Base-by-base conservation (phyloP, 495 filamentous ascomycete genomes). In the Penicillium salamii region DNA sequence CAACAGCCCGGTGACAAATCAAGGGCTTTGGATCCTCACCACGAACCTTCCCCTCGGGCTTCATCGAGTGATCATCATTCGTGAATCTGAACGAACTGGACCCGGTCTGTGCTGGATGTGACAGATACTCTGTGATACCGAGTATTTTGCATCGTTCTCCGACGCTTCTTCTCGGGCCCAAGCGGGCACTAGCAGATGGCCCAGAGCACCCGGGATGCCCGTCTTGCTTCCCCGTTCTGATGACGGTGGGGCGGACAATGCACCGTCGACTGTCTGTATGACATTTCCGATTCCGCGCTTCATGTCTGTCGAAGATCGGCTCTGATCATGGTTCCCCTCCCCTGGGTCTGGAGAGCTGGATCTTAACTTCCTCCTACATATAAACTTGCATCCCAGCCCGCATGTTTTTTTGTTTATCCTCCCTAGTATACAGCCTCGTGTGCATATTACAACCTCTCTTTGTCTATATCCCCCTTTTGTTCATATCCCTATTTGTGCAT, bases 1-100 rank as follows among this genome's bases (percentile, higher is more conserved):
- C 67, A 64, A 44, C 53, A 58, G 35, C 24, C 36, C 43, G 67
- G 65, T 65, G 67, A 71, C 70, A 71, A 74, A 71, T 74, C 60
- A 68, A 63, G 58, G 51, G 54, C 55, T 49, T 40, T 46, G 41
- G 57, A 68, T 67, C 50, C 47, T 46, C 58, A 29, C 43, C 38
- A 12, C 34, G 50, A 50, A 57, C 49, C 55, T 52, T 7, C 12
- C 42, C 26, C 46, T 52, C 42, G 57, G 62, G 51, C 54, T 51
- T 29, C 45, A 61, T 68, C 58, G 54, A 18, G 31, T 8, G 21
- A 40, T 23, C 28, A 39, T 71, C 53, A 71, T 70, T 71, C 61
- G 70, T 44, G 12, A 54, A 70, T 70, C 70, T 43, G 7, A 20
- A 20, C 17, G 15, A 3, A 42, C 20, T 7, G 15, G 35, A 50